Percentiles rank a stretch among this genome's conserved stretches.
These are phyloP conservation scores for Populus nigra DNA, from an alignment of 345 rosid genomes.

Conservation along the genomic window DNA sequence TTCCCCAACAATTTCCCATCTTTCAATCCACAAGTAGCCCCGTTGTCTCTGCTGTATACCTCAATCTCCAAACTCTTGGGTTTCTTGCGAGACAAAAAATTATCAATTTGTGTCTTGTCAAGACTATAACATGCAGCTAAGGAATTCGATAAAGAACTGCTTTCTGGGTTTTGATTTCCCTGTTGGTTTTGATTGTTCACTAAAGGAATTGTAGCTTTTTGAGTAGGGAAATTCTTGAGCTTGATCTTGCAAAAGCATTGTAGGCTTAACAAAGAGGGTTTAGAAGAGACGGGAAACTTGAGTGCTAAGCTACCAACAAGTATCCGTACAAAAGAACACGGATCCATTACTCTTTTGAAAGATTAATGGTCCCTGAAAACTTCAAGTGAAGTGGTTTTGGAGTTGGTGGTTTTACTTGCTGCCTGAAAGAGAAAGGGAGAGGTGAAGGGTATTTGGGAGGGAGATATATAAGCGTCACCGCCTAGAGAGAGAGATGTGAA, in stretches of 20 bases:
- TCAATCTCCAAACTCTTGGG: constrained; percentile 37
- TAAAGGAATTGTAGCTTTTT: constrained; percentile 39
- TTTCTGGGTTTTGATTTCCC: constrained; percentile 15
- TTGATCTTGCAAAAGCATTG: constrained; percentile 63
- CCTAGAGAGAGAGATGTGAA: background rate
- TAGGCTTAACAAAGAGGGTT: constrained; percentile 33
- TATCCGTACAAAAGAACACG: constrained; percentile 85
- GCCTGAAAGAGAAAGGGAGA: background rate
- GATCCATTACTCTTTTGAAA: constrained; percentile 61
- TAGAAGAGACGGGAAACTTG: constrained; percentile 40
- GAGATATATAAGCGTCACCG: background rate
- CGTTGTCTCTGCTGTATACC: constrained; percentile 41
- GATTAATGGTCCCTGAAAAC: background rate
- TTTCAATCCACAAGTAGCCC: constrained; percentile 42
- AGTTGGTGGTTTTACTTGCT: background rate
- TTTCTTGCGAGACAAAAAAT: constrained; percentile 23
- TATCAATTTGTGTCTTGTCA: constrained; percentile 49
- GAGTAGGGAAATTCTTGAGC: constrained; percentile 50
- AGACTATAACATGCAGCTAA: constrained; percentile 70
- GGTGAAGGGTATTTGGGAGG: background rate
- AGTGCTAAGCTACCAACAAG: constrained; percentile 73
- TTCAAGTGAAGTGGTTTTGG: background rate
- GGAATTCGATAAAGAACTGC: constrained; percentile 24
- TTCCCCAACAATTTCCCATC: constrained; percentile 61
- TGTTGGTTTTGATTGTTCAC: constrained; percentile 22